Conservation (phyloP, 176 grass and related monocot species). For the Eleusine indica region DNA sequence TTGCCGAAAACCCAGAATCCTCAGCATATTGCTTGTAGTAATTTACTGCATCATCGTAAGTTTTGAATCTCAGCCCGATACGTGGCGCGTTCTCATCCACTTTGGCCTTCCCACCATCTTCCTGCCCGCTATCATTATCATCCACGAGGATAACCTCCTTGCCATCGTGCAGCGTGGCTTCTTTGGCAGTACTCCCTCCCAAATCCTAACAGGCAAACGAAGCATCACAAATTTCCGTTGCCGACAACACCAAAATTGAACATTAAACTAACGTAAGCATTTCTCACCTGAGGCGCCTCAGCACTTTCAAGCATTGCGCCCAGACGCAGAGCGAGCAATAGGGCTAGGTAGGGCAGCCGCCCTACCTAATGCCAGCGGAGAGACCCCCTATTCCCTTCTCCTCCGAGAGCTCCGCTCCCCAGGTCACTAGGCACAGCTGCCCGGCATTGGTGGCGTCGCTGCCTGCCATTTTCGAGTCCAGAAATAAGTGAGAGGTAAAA, state of each 20-base stretch:
- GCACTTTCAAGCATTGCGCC: slow-evolving; percentile 1
- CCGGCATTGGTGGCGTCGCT: too few species aligned
- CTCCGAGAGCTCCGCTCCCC: too few species aligned
- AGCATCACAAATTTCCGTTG: not conserved
- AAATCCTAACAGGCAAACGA: slow-evolving; percentile 44
- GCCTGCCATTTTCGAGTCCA: too few species aligned
- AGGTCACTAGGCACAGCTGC: too few species aligned
- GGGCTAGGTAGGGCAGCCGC: too few species aligned
- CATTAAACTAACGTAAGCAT: slow-evolving; percentile 2
- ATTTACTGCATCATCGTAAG: slow-evolving; percentile 69
- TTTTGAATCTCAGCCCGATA: slow-evolving; percentile 75
- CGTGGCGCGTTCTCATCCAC: slow-evolving; percentile 55
- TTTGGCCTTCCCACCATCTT: slow-evolving; percentile 31
- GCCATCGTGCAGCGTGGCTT: slow-evolving; percentile 35
- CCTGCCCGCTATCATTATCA: slow-evolving; percentile 55
- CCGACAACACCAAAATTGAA: not conserved
- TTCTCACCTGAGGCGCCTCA: slow-evolving; percentile 44
- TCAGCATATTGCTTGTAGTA: slow-evolving; percentile 88
- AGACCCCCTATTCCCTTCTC: too few species aligned
- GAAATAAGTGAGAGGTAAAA: too few species aligned
- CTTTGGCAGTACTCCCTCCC: slow-evolving; percentile 14
- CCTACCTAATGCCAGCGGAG: too few species aligned
- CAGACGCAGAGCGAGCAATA: too few species aligned
- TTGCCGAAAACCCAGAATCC: slow-evolving; percentile 66
- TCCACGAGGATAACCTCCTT: slow-evolving; percentile 59